Base-by-base conservation (phyloP, 495 filamentous ascomycete genomes). In the Cercophora sp. region DNA sequence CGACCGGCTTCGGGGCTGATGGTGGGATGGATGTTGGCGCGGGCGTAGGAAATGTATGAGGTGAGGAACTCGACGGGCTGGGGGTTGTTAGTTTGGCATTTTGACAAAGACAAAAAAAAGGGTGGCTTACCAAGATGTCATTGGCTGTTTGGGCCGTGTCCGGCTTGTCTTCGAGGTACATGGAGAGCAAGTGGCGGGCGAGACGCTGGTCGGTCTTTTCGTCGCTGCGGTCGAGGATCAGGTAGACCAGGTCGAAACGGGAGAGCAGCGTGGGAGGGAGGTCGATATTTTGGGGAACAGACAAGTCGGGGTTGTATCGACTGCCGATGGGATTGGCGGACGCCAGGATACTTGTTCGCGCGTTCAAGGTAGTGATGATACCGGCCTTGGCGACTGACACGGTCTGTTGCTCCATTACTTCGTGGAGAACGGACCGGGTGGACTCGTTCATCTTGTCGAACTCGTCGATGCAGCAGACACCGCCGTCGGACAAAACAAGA, bases 371-470 rank as follows among this genome's bases (percentile, higher is more conserved):
- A 2, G 93, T 98, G 70, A 98, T 98, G 71, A 98, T 98, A 61
- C 93, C 93, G 1, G 93, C 93, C 75, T 98, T 98, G 52, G 93
- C 93, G 53, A 98, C 94, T 1, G 94, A 97, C 10, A 98, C 92
- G 1, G 93, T 98, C 74, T 98, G 93, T 70, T 98, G 93, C 65
- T 98, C 93, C 93, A 98, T 98, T 15, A 98, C 93, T 83, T 98
- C 93, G 77, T 98, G 93, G 27, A 98, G 79, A 8, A 97, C 93
- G 3, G 91, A 96, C 27, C 93, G 85, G 0, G 94, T 97, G 20
- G 91, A 82, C 49, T 98, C 93, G 47, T 86, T 91, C 93, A 98
- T 98, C 70, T 98, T 98, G 76, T 98, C 93, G 59, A 98, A 98
- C 68, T 98, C 93, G 60, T 98, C 93, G 67, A 98, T 98, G 66